A percentile compares a stretch with the other conserved stretches of the same genome.
These are phyloP conservation scores for Apiospora aurea DNA, from an alignment of 2,329 filamentous ascomycete species.

Conservation along the genomic window DNA sequence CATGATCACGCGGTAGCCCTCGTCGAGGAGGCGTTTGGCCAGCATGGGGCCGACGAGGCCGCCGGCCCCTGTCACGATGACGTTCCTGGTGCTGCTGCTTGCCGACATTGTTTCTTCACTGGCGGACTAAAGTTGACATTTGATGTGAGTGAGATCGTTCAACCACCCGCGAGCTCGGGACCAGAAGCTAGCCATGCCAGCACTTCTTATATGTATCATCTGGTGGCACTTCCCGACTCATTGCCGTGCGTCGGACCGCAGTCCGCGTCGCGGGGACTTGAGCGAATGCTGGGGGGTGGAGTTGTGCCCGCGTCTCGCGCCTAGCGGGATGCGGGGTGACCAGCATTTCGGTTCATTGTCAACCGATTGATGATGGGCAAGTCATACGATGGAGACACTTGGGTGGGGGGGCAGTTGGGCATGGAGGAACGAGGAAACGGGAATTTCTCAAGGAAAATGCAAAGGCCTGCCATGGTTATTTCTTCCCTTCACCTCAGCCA, in stretches of 20 bases:
- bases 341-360: slow-evolving; percentile 7
- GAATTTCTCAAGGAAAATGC: neutral
- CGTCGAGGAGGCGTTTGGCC: slow-evolving; percentile 48
- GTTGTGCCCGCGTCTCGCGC: slow-evolving; percentile 9
- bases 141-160: neutral
- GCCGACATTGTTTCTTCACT: neutral
- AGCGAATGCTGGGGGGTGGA: slow-evolving; percentile 12
- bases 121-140: neutral
- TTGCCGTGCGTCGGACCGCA: slow-evolving; percentile 1
- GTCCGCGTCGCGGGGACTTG: slow-evolving; percentile 19
- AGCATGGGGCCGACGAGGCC: slow-evolving; percentile 46
- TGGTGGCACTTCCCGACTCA: neutral
- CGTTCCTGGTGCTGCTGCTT: slow-evolving; percentile 37
- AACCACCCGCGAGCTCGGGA: too few relatives aligned
- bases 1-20: slow-evolving; percentile 48
- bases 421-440: neutral
- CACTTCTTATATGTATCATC: neutral
- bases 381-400: neutral
- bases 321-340: slow-evolving; percentile 21
- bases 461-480: neutral
- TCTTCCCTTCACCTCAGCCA: neutral
- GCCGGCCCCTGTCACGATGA: slow-evolving; percentile 45
- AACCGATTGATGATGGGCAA: neutral
- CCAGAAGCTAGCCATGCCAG: neutral
- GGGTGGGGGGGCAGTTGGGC: neutral